phyloP scores from a whole-genome alignment of 176 grass and related monocot genomes.

The Chloris gayana region DNA sequence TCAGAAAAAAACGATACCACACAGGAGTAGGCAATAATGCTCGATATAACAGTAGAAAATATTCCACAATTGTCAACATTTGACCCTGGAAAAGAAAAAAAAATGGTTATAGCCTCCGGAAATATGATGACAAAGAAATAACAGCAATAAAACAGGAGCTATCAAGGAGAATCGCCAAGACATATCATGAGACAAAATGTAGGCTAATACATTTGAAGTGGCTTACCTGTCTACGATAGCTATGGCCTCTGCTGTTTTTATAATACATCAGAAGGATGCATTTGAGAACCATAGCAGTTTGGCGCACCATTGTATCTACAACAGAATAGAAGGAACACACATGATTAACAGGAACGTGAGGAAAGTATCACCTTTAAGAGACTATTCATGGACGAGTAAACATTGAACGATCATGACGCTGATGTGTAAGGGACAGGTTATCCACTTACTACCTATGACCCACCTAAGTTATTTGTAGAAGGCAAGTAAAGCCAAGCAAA shows the following conservation, averaged over 20 bases:
- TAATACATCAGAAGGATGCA: conserved; percentile 93
- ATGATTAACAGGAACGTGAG: conserved; percentile 18
- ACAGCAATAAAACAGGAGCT: conserved; percentile 7
- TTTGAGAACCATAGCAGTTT: conserved; percentile 92
- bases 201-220: not conserved
- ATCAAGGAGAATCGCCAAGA: conserved; percentile 18
- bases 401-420: not conserved
- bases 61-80: conserved; percentile 96
- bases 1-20: conserved; percentile 98
- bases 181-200: conserved; percentile 1
- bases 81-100: conserved; percentile 65
- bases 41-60: conserved; percentile 92
- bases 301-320: conserved; percentile 93
- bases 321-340: conserved; percentile 9
- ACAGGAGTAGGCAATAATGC: conserved; percentile 90
- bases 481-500: conserved; percentile 10
- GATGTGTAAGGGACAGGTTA: conserved; percentile 1
- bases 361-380: not conserved
- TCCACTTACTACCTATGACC: not conserved
- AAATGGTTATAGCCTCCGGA: not conserved
- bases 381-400: not conserved
- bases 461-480: conserved; percentile 9
- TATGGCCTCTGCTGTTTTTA: conserved; percentile 82
- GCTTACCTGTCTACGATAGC: conserved; percentile 89
- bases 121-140: not conserved